phyloP scores from a whole-genome alignment of 2,329 filamentous ascomycete genomes.

The Aspergillus pseudonomiae region DNA sequence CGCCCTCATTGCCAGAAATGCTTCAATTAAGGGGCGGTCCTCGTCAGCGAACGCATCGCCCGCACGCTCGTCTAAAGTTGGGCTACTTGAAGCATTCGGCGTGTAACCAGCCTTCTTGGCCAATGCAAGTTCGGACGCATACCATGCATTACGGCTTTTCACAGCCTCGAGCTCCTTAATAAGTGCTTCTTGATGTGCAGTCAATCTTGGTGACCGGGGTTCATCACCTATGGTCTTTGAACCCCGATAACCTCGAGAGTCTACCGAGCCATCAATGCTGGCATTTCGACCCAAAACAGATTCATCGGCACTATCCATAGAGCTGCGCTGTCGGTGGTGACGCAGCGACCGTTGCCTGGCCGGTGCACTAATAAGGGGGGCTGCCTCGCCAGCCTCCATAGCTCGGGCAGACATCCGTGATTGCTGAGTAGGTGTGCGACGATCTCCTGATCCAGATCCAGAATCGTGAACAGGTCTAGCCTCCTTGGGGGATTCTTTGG shows the following conservation, averaged over 20 bases:
- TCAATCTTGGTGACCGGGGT: constrained; percentile 49
- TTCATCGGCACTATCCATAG: constrained; percentile 70
- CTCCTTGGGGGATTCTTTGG: constrained; percentile 46
- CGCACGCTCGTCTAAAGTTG: constrained; percentile 73
- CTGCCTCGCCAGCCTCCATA: constrained; percentile 51
- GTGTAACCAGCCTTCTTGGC: constrained; percentile 88
- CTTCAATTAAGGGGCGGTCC: constrained; percentile 88
- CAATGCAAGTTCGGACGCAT: constrained; percentile 89
- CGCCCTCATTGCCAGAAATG: constrained; percentile 84
- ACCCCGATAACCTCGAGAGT: constrained; percentile 43
- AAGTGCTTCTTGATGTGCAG: constrained; percentile 61
- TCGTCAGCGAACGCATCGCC: constrained; percentile 86
- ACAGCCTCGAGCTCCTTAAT: constrained; percentile 84
- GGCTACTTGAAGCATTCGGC: constrained; percentile 69
- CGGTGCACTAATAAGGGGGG: constrained; percentile 46
- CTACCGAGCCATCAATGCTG: constrained; percentile 45
- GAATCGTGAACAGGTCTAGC: constrained; percentile 45
- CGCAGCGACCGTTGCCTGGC: constrained; percentile 56
- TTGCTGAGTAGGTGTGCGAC: constrained; percentile 64
- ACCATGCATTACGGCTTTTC: constrained; percentile 92
- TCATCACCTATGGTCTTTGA: constrained; percentile 46
- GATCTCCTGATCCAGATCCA: constrained; percentile 60
- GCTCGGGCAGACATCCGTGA: constrained; percentile 47
- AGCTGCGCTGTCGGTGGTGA: constrained; percentile 63
- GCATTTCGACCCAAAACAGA: constrained; percentile 48